Conservation (phyloP, 495 filamentous ascomycete genomes). For the Chaetomium tenue region DNA sequence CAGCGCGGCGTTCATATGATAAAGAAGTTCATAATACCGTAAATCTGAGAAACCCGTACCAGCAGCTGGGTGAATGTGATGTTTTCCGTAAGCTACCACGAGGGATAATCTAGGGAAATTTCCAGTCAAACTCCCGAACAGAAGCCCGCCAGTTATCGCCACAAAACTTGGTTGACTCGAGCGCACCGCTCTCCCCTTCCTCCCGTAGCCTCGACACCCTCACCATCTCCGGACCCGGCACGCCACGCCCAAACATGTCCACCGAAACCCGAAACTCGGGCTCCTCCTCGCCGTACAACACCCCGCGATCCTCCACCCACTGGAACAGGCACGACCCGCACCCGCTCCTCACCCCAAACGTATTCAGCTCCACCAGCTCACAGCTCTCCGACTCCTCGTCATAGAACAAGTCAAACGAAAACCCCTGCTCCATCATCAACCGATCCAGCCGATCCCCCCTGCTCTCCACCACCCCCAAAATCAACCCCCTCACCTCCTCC, state of each 20-base stretch:
- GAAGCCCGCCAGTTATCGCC: neutral
- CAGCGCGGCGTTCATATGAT: constrained; percentile 7
- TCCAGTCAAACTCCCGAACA: neutral
- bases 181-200: neutral
- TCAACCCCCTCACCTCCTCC: constrained; percentile 15
- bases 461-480: constrained; percentile 4
- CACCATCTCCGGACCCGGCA: neutral
- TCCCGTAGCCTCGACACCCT: neutral
- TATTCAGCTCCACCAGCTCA: constrained; percentile 33
- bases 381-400: constrained; percentile 23
- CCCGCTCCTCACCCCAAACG: constrained; percentile 29
- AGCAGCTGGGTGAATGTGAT: neutral
- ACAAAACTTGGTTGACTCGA: neutral
- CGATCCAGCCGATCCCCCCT: constrained; percentile 11
- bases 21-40: neutral
- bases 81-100: neutral
- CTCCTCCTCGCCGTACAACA: constrained; percentile 23
- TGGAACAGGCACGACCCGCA: constrained; percentile 36
- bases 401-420: constrained; percentile 34
- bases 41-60: neutral
- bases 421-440: constrained; percentile 30
- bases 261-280: constrained; percentile 21
- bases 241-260: neutral
- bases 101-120: neutral
- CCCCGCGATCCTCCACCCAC: constrained; percentile 27